Evolutionary conservation across 2,329 filamentous ascomycete genomes (phyloP), one percentile per base, ranked within the genome.

Genomic region (Fonsecaea pugnacius): DNA sequence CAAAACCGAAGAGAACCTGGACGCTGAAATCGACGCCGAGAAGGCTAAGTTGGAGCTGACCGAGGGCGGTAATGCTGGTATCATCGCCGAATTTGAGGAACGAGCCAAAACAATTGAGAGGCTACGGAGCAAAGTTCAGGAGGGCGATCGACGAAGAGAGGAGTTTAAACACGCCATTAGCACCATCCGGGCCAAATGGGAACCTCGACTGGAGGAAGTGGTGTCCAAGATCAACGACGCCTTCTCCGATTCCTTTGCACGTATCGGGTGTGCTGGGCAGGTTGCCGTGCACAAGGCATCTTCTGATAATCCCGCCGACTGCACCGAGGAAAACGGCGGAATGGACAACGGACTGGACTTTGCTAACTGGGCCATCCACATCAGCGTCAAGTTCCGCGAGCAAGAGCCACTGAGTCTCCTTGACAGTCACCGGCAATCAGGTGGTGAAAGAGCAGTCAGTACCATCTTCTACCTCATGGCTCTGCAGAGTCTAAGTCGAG

Each of bases 391-490:
- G 74, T 99, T 99, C 80, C 89, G 94, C 60, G 89, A 94, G 73
- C 87, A 89, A 74, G 95, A 98, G 75, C 86, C 85, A 2, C 87
- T 98, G 4, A 91, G 94, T 67, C 82, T 93, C 33, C 88, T 99
- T 27, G 90, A 96, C 72, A 89, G 91, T 51, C 93, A 98, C 75
- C 91, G 95, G 5, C 95, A 99, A 77, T 98, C 94, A 1, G 95
- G 95, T 72, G 95, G 95, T 69, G 95, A 99, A 80, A 90, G 95
- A 65, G 92, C 95, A 27, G 94, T 99, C 24, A 96, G 92, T 24
- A 99, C 95, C 14, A 96, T 98, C 74, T 99, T 98, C 84, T 99
- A 96, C 79, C 91, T 99, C 62, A 98, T 99, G 93, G 92, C 95
- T 4, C 85, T 99, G 30, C 95, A 99, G 77, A 91, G 91, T 56